Base-by-base conservation (phyloP, 2,329 filamentous ascomycete genomes). In the Lizonia empirigonia region DNA sequence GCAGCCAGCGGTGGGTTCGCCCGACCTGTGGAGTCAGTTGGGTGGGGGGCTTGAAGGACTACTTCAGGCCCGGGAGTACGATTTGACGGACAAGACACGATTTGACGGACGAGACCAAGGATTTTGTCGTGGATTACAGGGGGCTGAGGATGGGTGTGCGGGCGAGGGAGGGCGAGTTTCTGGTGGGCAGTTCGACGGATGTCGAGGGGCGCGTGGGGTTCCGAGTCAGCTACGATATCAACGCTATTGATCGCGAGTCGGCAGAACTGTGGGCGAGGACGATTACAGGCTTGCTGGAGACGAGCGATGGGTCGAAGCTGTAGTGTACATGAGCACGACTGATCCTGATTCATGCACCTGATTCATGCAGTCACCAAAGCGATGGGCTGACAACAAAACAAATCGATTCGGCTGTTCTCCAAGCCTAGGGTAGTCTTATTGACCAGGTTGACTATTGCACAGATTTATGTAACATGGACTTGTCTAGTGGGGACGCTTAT, bases 11-110 rank as follows among this genome's bases (percentile, higher is more conserved):
- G 68, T 12, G 49, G 56, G 4, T 69, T 63, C 12, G 62, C 54
- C 10, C 77, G 9, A 80, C 77, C 4, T 77, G 76, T 60, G 77
- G 77, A 4, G 75, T 79, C 1, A 75, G 71, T 19, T 76, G 72
- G 12, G 67, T 78, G 1, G 78, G 77, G 0, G 65, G 69, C 5
- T 62, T 71, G 5, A 70, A 71, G 7, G 50, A 60, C 0, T 68
- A 72, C 13, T 68, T 78, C 34, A 62, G 53, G 35, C 55, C 58
- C 0, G 71, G 70, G 57, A 37, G 12, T 65, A 67, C 33, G 53
- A 64, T 32, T 24, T 73, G n/a, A 24, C 56, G 9, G 34, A 71
- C n/a, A n/a, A n/a, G 30, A 19, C 74, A 7, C 29, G 53, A 3
- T 15, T 15, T 56, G 56, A n/a, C 51, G 34, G 2, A 61, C 45